Conservation (phyloP, 73 alveolate species). For the Paraurostyla sp. region DNA sequence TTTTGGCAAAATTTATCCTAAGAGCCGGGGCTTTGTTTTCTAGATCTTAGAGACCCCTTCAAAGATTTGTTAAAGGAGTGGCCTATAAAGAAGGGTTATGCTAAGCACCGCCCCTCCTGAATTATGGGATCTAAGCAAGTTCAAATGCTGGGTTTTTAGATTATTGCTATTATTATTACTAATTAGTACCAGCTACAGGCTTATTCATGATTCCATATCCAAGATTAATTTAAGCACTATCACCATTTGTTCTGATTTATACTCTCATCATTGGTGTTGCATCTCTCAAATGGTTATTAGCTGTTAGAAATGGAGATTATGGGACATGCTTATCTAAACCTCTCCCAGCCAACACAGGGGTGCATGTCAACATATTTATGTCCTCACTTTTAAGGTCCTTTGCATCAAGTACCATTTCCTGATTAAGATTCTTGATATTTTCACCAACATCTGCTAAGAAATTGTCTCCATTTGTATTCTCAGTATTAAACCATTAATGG, state of each 20-base stretch:
- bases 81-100: neutral
- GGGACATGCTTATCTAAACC: constrained; percentile 17
- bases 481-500: constrained; percentile 87
- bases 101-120: neutral
- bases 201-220: neutral
- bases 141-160: neutral
- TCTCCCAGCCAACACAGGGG: constrained; percentile 76
- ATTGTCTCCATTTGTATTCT: neutral
- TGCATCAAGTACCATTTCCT: constrained; percentile 1
- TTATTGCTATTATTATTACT: neutral
- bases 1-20: too few species aligned
- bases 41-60: neutral
- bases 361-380: constrained; percentile 60
- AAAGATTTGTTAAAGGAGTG: neutral
- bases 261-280: constrained; percentile 47
- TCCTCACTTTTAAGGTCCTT: constrained; percentile 45
- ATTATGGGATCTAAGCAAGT: neutral
- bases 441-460: constrained; percentile 13
- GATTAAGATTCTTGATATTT: constrained; percentile 14
- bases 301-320: constrained; percentile 26
- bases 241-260: constrained; percentile 45
- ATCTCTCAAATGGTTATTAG: neutral
- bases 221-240: constrained; percentile 3
- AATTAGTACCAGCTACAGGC: neutral
- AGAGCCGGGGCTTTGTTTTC: constrained; percentile 9